Conservation (phyloP, 2,329 filamentous ascomycete species). For the Penicillium sp. region DNA sequence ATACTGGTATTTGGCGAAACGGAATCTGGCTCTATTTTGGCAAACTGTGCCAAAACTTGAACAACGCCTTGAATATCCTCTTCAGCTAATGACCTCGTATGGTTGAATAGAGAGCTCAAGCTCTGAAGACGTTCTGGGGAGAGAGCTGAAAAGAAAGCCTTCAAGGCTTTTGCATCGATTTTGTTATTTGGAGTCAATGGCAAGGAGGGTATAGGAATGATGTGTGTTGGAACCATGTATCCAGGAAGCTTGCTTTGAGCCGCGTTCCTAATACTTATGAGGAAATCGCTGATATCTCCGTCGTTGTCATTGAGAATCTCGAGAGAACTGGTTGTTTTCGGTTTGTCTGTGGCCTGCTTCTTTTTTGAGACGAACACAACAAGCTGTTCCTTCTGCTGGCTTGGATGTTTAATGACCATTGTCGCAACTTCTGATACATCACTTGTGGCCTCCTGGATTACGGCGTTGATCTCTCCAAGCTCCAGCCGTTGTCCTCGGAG, state of each 20-base stretch:
- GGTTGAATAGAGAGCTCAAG: conserved; percentile 40
- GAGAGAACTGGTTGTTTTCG: conserved; percentile 17
- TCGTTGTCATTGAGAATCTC: conserved; percentile 34
- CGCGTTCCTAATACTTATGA: conserved; percentile 52
- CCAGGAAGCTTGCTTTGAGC: conserved; percentile 68
- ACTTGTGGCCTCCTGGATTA: conserved; percentile 60
- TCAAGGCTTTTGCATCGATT: conserved; percentile 69
- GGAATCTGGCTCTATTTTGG: conserved; percentile 40
- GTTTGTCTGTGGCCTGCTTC: conserved; percentile 8
- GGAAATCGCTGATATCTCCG: conserved; percentile 36
- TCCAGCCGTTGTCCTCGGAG: conserved; percentile 84
- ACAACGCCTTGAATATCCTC: conserved; percentile 48
- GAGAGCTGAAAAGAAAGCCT: conserved; percentile 60
- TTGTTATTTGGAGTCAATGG: conserved; percentile 90
- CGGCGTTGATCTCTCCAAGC: conserved; percentile 84
- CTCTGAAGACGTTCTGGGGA: conserved; percentile 59
- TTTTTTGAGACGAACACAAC: conserved; percentile 64
- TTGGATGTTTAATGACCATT: conserved; percentile 66
- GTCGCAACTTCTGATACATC: conserved; percentile 68
- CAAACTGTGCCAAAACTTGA: conserved; percentile 52
- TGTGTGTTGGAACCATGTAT: conserved; percentile 90
- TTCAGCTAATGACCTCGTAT: conserved; percentile 30
- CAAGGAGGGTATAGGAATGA: conserved; percentile 66
- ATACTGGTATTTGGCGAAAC: conserved; percentile 61
- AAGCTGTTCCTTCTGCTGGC: conserved; percentile 74